Percentiles rank a stretch among this genome's conserved stretches.
Conservation (phyloP, 768 basidiomycete species). For the Cyclocybe cylindracea region DNA sequence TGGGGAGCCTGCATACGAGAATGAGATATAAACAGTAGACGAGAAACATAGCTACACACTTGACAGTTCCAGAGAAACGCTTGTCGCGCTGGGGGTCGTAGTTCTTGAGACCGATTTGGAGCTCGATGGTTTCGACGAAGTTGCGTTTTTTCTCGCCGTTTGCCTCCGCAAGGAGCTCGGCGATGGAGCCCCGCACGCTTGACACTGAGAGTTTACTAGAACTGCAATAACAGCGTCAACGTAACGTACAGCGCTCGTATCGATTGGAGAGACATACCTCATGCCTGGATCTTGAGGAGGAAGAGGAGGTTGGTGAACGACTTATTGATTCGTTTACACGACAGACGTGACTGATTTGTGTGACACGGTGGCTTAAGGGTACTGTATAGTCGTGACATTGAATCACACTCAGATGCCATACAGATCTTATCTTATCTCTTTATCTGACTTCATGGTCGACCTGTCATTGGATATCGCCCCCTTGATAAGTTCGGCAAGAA, state of each 20-base stretch:
- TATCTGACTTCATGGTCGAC: no score
- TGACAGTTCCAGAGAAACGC: slow-evolving; percentile 99
- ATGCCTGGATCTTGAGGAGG: slow-evolving; percentile 27
- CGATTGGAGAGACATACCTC: slow-evolving; percentile 19
- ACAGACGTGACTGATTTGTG: not conserved
- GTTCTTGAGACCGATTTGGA: slow-evolving; percentile 97
- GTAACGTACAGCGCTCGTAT: not conserved
- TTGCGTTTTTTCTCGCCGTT: slow-evolving; percentile 90
- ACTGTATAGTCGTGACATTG: slow-evolving; percentile 29
- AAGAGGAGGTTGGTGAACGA: slow-evolving; percentile 8
- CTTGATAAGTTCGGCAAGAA: no score
- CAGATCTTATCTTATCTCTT: no score
- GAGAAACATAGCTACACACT: slow-evolving; percentile 47
- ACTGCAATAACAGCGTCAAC: slow-evolving; percentile 14
- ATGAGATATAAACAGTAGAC: not conserved
- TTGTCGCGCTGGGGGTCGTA: slow-evolving; percentile 99
- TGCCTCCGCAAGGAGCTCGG: slow-evolving; percentile 83
- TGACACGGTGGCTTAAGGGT: slow-evolving; percentile 10
- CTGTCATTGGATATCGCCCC: no score
- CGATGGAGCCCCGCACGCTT: slow-evolving; percentile 99
- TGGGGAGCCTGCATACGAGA: slow-evolving; percentile 68
- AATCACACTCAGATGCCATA: no score
- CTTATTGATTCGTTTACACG: not conserved
- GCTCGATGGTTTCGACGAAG: slow-evolving; percentile 94
- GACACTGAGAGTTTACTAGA: slow-evolving; percentile 93